A percentile compares a stretch with the other conserved stretches of the same genome.
Evolutionary conservation across 2,329 filamentous ascomycete species (phyloP).

Genomic region (Lizonia empirigonia): DNA sequence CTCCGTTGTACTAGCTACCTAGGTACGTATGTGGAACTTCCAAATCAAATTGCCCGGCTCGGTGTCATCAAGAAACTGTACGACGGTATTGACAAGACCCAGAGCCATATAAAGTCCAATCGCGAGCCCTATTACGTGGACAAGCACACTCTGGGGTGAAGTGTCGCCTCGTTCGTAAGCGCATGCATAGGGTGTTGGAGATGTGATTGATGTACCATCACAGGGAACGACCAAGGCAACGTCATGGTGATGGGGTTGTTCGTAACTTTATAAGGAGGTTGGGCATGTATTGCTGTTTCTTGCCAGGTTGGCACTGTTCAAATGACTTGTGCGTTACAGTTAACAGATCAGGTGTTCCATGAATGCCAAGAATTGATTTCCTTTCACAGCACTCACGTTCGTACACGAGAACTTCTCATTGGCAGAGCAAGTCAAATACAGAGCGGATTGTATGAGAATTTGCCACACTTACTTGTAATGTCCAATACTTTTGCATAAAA

Average conservation of each 20-base stretch:
- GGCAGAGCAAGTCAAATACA: not conserved
- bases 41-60: conserved; percentile 15
- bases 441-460: too few species aligned
- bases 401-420: not conserved
- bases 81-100: conserved; percentile 4
- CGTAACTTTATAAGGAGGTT: not conserved
- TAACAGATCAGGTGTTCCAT: not conserved
- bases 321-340: not conserved
- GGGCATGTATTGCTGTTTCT: not conserved
- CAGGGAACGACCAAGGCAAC: not conserved
- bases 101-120: conserved; percentile 18
- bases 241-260: not conserved
- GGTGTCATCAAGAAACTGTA: not conserved
- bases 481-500: not conserved
- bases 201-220: conserved; percentile 18
- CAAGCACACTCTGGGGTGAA: conserved; percentile 13
- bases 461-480: too few species aligned
- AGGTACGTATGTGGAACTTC: conserved; percentile 26
- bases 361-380: not conserved
- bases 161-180: conserved; percentile 20
- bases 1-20: conserved; percentile 24
- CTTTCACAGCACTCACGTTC: not conserved
- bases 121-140: conserved; percentile 22
- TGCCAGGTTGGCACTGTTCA: not conserved
- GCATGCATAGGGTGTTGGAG: conserved; percentile 7